These are phyloP conservation scores for Rickenella mellea DNA, from an alignment of 768 basidiomycete species.

Conservation along the genomic window DNA sequence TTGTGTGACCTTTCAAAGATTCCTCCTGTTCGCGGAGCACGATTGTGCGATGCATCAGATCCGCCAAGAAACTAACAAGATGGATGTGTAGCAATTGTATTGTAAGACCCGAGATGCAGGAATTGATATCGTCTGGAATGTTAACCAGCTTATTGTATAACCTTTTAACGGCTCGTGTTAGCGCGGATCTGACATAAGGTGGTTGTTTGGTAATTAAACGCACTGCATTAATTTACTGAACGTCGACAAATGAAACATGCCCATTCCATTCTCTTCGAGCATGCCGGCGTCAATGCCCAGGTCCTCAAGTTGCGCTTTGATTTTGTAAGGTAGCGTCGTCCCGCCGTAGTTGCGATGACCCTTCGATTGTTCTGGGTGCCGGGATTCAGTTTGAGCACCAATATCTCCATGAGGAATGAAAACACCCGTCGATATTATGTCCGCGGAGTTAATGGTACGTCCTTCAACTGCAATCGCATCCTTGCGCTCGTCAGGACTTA, in stretches of 20 bases:
- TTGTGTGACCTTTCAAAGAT: slow-evolving; percentile 45
- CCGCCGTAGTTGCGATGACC: slow-evolving; percentile 22
- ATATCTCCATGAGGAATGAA: slow-evolving; percentile 3
- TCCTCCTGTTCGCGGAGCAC: slow-evolving; percentile 50
- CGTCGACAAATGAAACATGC: slow-evolving; percentile 34
- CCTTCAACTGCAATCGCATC: too few species aligned
- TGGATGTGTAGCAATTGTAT: slow-evolving; percentile 36
- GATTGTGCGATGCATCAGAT: slow-evolving; percentile 41
- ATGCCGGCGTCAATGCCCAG: slow-evolving; percentile 35
- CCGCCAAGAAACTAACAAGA: slow-evolving; percentile 41
- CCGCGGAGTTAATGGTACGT: too few species aligned
- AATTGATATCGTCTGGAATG: slow-evolving; percentile 14
- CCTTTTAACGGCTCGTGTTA: slow-evolving; percentile 7
- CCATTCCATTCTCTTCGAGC: slow-evolving; percentile 34
- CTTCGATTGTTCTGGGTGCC: neutral
- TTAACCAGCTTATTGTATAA: slow-evolving; percentile 21
- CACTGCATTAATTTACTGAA: slow-evolving; percentile 33
- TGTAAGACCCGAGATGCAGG: slow-evolving; percentile 38
- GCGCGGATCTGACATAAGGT: neutral
- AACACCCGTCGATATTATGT: too few species aligned
- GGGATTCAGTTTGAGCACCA: slow-evolving; percentile 1
- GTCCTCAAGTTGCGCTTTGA: slow-evolving; percentile 30
- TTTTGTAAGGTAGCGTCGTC: slow-evolving; percentile 34
- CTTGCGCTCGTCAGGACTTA: slow-evolving; percentile 4
- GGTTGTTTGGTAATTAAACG: slow-evolving; percentile 7